Conservation (phyloP, 2,329 filamentous ascomycete genomes). For the Stemphylium beticola region DNA sequence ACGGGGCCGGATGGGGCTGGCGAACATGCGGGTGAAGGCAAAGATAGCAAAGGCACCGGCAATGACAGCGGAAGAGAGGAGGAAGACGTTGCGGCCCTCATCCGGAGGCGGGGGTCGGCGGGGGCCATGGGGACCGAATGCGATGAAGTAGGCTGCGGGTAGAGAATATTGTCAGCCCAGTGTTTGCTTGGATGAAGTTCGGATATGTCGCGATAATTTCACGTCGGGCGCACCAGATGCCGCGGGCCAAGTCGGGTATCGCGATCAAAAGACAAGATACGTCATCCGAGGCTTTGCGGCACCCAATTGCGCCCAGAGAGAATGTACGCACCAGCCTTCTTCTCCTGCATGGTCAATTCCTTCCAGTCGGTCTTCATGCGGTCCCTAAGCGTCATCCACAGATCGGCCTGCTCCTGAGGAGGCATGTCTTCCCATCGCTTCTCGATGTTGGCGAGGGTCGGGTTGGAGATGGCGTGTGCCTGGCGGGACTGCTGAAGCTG, state of each 20-base stretch:
- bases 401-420: conserved; percentile 97
- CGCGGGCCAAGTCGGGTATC: conserved; percentile 27
- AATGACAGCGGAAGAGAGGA: conserved; percentile 74
- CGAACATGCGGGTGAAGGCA: conserved; percentile 71
- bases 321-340: conserved; percentile 90
- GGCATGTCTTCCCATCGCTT: conserved; percentile 99
- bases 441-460: conserved; percentile 96
- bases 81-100: conserved; percentile 79
- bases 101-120: conserved; percentile 82
- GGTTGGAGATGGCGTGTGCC: conserved; percentile 95
- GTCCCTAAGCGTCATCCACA: conserved; percentile 98
- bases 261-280: conserved; percentile 32
- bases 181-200: conserved; percentile 15
- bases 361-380: conserved; percentile 99
- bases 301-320: conserved; percentile 18
- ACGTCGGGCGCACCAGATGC: conserved; percentile 16
- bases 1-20: conserved; percentile 67
- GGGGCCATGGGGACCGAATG: conserved; percentile 95
- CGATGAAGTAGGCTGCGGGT: conserved; percentile 93
- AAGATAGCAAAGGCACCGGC: conserved; percentile 74
- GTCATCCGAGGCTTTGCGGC: conserved; percentile 34
- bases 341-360: conserved; percentile 93
- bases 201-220: conserved; percentile 17
- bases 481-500: conserved; percentile 63
- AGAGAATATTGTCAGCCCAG: conserved; percentile 28